Percentiles rank a stretch among this genome's conserved stretches.
Conservation (phyloP, 768 basidiomycete genomes). For the Naganishia vaughanmartiniae region DNA sequence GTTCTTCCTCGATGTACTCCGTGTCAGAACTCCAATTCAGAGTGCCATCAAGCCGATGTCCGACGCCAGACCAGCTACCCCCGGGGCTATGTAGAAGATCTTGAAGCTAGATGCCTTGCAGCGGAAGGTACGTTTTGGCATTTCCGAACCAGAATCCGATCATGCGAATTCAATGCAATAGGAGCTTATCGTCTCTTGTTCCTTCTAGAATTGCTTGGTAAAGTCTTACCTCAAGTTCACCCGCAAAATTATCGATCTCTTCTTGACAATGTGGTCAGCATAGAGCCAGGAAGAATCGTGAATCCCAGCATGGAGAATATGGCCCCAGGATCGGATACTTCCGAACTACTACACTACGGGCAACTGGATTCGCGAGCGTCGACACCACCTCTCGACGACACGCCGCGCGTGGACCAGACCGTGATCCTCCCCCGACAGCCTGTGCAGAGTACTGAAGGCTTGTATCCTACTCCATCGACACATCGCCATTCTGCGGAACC, state of each 20-base stretch:
- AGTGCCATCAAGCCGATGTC: conserved; percentile 29
- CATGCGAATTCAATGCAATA: not conserved
- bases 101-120: conserved; percentile 3
- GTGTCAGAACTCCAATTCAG: conserved; percentile 19
- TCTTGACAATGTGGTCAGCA: not conserved
- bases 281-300: not conserved
- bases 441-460: not conserved
- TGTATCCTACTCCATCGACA: not conserved
- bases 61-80: conserved; percentile 25
- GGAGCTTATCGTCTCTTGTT: not conserved
- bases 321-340: not conserved
- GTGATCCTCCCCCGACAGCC: not conserved
- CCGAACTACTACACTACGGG: not conserved
- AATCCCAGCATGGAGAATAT: not conserved
- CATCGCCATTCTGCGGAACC: not conserved
- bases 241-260: conserved; percentile 7
- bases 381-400: not conserved
- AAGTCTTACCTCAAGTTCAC: not conserved
- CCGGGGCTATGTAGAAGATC: conserved; percentile 26
- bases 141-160: not conserved
- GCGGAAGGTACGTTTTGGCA: conserved; percentile 7
- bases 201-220: conserved; percentile 3
- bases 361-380: not conserved
- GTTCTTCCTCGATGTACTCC: conserved; percentile 16
- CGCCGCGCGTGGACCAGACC: not conserved